Conservation (phyloP, 331 rosid species). For the Rosa hybrid region DNA sequence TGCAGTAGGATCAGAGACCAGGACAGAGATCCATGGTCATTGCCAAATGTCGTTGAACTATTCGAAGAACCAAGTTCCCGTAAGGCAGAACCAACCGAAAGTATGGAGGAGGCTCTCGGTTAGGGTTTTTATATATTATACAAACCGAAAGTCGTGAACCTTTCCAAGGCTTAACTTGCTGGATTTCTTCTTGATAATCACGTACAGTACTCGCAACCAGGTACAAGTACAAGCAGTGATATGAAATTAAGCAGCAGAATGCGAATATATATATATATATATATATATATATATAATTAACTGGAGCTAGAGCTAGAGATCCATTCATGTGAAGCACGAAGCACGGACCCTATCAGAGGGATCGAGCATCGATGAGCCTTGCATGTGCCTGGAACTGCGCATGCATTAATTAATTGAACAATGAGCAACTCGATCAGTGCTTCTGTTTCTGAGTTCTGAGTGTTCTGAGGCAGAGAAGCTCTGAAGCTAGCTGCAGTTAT, state of each 20-base stretch:
- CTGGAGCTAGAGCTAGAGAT: neutral
- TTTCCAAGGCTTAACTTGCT: constrained; percentile 3
- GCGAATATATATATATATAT: neutral
- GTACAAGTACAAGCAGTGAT: neutral
- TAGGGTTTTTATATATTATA: neutral
- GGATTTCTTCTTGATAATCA: neutral
- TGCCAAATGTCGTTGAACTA: neutral
- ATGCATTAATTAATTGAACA: neutral
- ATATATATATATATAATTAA: neutral
- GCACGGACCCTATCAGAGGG: constrained; percentile 7
- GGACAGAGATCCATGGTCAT: constrained; percentile 11
- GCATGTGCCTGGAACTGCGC: constrained; percentile 17
- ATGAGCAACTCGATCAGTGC: neutral
- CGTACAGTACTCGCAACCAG: neutral
- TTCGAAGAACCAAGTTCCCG: constrained; percentile 1
- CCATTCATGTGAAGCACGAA: neutral
- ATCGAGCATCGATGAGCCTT: neutral
- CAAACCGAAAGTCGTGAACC: neutral
- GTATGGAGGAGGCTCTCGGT: neutral
- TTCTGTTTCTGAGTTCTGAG: neutral
- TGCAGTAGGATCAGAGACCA: neutral
- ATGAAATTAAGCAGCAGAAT: constrained; percentile 5
- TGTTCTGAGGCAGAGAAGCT: neutral
- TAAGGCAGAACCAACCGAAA: neutral
- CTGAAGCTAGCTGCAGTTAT: neutral